Evolutionary conservation across 805 yeast species (phyloP), one percentile per base, ranked within the genome.

Genomic region (Candida awuae): DNA sequence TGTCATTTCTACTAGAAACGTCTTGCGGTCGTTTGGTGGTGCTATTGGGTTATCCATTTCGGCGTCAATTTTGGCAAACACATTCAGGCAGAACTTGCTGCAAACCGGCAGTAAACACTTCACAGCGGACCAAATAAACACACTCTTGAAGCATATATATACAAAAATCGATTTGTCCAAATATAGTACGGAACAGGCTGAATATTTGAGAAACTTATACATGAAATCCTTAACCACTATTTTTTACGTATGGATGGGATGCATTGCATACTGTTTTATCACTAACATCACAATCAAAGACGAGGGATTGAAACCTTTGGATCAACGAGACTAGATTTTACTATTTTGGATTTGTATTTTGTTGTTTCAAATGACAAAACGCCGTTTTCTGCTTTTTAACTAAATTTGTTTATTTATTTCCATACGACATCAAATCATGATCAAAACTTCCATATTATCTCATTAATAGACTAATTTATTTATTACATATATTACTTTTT

Each of bases 21-120:
- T 74, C 18, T 48, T 72, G 34, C 59, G 83, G 39, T 70, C 77
- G 3, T 67, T 77, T 41, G 84, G 83, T 13, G 80, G 80, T n/a
- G 68, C 81, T 1, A 58, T 74, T 20, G 82, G 83, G 0, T 59
- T 75, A 27, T 79, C 81, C 1, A 55, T 71, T 8, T 46, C 53
- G 12, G 47, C 61, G 2, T 46, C 59, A 7, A 46, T 56, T n/a
- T 33, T 55, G 35, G 54, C 60, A n/a, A 56, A 55, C 41, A 44
- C 49, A 4, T 48, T 56, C 37, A 6, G 9, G 15, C 12, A 37
- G 12, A 18, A 25, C 14, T 26, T 37, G n/a, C 14, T 14, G 5
- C 18, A 5, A 3, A 17, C 9, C 12, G 39, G 39, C 7, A 1
- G 3, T 5, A 14, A 20, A 8, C 23, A 36, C 20, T 36, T 36